Evolutionary conservation across 2,329 filamentous ascomycete genomes (phyloP).

Genomic region (Paraphoma sp.): DNA sequence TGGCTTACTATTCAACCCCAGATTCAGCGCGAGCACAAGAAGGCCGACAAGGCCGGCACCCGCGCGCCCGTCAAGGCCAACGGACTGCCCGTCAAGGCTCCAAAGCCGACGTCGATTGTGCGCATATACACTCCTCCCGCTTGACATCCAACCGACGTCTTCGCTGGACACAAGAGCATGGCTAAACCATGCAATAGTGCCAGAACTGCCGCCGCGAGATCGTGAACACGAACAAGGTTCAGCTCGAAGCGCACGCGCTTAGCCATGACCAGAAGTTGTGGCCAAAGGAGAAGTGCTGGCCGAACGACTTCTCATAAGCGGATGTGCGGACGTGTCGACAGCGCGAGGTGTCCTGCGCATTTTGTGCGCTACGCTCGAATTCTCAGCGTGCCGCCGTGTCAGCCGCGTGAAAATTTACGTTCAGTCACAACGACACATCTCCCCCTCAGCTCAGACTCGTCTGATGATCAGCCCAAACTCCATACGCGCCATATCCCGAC

Average conservation of each 20-base stretch:
- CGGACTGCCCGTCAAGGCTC: conserved; percentile 61
- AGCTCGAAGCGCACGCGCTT: conserved; percentile 60
- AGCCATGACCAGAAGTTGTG: conserved; percentile 59
- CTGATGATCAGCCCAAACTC: no score
- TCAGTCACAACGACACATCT: no score
- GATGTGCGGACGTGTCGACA: no score
- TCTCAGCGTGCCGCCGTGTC: no score
- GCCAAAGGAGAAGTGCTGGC: conserved; percentile 67
- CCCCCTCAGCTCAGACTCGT: no score
- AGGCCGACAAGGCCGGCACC: conserved; percentile 62
- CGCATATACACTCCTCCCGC: conserved; percentile 11
- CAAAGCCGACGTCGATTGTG: conserved; percentile 60
- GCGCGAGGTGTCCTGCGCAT: no score
- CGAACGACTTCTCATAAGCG: conserved; percentile 50
- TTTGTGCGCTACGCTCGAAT: no score
- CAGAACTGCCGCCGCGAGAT: conserved; percentile 60
- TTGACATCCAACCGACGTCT: conserved; percentile 3
- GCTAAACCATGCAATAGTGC: conserved; percentile 47
- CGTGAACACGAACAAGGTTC: conserved; percentile 59
- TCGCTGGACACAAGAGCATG: background rate
- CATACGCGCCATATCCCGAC: no score
- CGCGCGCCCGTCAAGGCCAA: conserved; percentile 62
- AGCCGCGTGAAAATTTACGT: no score
- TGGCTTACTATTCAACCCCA: conserved; percentile 29
- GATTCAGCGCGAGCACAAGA: conserved; percentile 62